These are phyloP conservation scores for Phyllosticta ampelicida DNA, from an alignment of 2,329 filamentous ascomycete genomes.

Conservation along the genomic window DNA sequence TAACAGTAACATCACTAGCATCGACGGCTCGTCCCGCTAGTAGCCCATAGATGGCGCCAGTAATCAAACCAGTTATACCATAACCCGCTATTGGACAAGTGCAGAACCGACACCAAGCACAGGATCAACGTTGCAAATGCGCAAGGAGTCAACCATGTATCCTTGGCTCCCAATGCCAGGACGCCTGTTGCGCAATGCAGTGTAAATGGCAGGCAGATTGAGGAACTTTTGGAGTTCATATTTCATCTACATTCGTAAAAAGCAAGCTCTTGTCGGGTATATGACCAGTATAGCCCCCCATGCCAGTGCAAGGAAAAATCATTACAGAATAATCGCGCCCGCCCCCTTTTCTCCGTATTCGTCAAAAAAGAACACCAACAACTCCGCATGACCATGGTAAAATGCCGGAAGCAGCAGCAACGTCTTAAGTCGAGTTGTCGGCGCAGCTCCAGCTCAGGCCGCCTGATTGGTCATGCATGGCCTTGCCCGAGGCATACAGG, in stretches of 20 bases:
- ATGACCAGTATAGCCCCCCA: neutral
- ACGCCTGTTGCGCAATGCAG: neutral
- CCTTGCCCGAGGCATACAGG: conserved; percentile 27
- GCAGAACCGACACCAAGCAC: neutral
- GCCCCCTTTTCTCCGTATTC: neutral
- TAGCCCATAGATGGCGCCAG: neutral
- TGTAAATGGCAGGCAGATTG: neutral
- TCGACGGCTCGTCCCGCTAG: neutral
- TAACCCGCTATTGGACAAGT: neutral
- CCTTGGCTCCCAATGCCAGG: neutral
- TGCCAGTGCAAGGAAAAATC: neutral
- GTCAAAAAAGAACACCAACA: neutral
- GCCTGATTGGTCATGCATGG: neutral
- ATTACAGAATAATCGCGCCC: neutral
- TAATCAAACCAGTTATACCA: neutral
- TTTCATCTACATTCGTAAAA: neutral
- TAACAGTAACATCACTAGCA: neutral
- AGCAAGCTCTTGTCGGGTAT: neutral
- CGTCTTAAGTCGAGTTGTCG: conserved; percentile 3
- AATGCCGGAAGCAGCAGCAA: neutral
- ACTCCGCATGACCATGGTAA: neutral
- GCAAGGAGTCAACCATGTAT: neutral
- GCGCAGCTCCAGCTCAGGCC: conserved; percentile 8
- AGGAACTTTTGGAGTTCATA: neutral
- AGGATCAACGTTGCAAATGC: neutral